Evolutionary conservation across 768 basidiomycete species (phyloP), one percentile per base, ranked within the genome.

Genomic region (Xerocomus brunneocitrinus): DNA sequence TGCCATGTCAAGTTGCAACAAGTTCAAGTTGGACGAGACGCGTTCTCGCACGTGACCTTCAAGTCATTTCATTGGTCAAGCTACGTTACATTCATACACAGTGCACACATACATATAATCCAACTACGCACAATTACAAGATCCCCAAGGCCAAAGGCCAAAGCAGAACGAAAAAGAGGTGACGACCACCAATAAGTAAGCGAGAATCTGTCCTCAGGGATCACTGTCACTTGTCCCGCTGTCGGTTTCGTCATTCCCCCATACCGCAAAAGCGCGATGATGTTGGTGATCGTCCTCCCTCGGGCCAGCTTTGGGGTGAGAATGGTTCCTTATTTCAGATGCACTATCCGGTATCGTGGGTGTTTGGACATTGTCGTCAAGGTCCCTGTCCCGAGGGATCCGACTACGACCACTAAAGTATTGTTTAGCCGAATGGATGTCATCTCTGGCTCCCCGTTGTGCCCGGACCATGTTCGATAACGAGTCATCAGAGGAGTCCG

Each of bases 211-310:
- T 38, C 19, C 5, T 70, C 59, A 76, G 28, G 62, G 63, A 53
- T 86, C 84, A 48, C 78, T 84, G 61, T 91, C 89, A 57, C 89
- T 91, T 13, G 88, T 77, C 62, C 85, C 86, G 65, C 87, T 89
- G 60, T 93, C 91, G 51, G 87, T 91, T 69, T 92, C 91, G 63
- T 93, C 91, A 38, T 90, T 86, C 0, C 91, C 91, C 82, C 84
- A 90, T 10, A 89, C 88, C 19, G 91, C 91, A 62, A 93, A 93
- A 8, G 87, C 85, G 34, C 81, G 74, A 43, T 67, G 77, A 30
- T 66, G 64, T 27, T 68, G 65, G 34, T 62, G 63, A 19, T 67
- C 65, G 27, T 52, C 52, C 30, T 65, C 70, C 47, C 27, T 63
- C 39, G 44, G 42, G 38, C 34, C 56, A 5, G n/a, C 49, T 48